Base-by-base conservation (phyloP, 2,329 filamentous ascomycete genomes). In the Venturia carpophila region DNA sequence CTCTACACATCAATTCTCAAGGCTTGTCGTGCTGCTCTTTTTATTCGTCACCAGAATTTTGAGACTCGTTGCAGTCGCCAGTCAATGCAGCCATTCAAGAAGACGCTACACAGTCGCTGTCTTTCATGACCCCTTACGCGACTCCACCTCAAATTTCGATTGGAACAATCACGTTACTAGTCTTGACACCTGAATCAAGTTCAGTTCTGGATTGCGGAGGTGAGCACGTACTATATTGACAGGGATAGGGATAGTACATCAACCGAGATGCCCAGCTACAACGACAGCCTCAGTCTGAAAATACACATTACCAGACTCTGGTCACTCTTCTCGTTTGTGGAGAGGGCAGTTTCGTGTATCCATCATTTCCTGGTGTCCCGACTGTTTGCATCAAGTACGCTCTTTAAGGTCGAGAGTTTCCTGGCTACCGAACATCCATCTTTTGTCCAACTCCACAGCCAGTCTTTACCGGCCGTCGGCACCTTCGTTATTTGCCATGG, bases 171-270 rank as follows among this genome's bases (percentile, higher is more conserved):
- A 11, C 10, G 10, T 58, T 58, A 58, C 27, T 58, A n/a, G 15
- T 15, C 30, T 34, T 34, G 10, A 41, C 39, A 15, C 11, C 27
- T 15, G 30, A n/a, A 37, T 11, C 19, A 58, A 37, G 4, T 15
- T 52, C 24, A 15, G 52, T 15, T 37, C 19, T 34, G 27, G 15
- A 30, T 37, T 58, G 52, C 52, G 52, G 52, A 58, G 52, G 52
- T 58, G 52, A n/a, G 52, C 52, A 58, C 5, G 43, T 19, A 27
- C 3, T n/a, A 37, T 58, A 58, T 58, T 58, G 19, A 37, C 52
- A 58, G 52, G 52, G 52, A 21, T 58, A 58, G 52, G 52, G 52
- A 58, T 58, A 58, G 27, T 58, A 37, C 30, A 1, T 58, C 30
- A 37, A 58, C 6, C 52, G 30, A 58, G 15, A 58, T 58, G 52